Percentiles rank a stretch among this genome's conserved stretches.
These are phyloP conservation scores for Priceomyces castillae DNA, from an alignment of 805 yeast genomes.

Conservation along the genomic window DNA sequence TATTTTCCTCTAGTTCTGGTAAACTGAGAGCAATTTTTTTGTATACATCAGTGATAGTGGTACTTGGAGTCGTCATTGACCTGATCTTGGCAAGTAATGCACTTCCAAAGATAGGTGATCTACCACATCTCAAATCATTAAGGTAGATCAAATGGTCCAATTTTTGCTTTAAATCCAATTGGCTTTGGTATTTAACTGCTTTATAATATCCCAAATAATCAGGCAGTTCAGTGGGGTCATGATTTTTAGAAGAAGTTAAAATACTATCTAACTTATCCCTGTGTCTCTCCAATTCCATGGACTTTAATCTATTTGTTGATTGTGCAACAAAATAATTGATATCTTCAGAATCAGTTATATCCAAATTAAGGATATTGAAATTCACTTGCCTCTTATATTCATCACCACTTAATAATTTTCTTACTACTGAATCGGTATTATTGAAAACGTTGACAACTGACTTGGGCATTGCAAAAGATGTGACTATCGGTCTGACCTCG, in stretches of 20 bases:
- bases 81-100: conserved; percentile 48
- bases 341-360: conserved; percentile 47
- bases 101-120: conserved; percentile 65
- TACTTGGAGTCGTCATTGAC: conserved; percentile 8
- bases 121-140: conserved; percentile 62
- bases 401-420: conserved; percentile 20
- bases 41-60: conserved; percentile 13
- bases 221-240: conserved; percentile 20
- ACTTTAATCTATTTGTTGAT: conserved; percentile 43
- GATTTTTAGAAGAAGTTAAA: conserved; percentile 9
- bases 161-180: conserved; percentile 49
- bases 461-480: conserved; percentile 75
- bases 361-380: conserved; percentile 58
- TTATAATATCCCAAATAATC: conserved; percentile 59
- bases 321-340: conserved; percentile 47
- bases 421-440: conserved; percentile 35
- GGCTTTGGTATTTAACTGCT: conserved; percentile 50
- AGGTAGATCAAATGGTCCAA: conserved; percentile 58
- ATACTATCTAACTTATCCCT: conserved; percentile 37
- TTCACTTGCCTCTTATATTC: conserved; percentile 32
- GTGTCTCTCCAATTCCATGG: conserved; percentile 45
- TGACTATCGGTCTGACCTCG: conserved; percentile 91
- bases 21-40: conserved; percentile 22
- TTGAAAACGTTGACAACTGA: conserved; percentile 56
- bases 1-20: conserved; percentile 25